Percentiles rank a stretch among this genome's conserved stretches.
These are phyloP conservation scores for Paxillus involutus DNA, from an alignment of 768 basidiomycete species.

Conservation along the genomic window DNA sequence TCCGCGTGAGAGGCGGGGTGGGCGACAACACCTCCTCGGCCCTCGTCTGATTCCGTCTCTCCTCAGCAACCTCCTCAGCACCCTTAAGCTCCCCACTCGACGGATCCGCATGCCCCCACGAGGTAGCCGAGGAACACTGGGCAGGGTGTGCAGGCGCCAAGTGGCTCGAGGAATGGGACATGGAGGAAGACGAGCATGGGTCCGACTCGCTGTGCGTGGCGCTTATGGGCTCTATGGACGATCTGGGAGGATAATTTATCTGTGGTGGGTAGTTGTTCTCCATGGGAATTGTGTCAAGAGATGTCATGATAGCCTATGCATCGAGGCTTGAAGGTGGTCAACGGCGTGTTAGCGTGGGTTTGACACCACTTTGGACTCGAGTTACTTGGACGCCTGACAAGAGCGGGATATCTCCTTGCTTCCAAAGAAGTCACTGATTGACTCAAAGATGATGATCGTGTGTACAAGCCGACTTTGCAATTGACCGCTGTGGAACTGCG, in stretches of 20 bases:
- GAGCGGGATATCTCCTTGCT: not conserved
- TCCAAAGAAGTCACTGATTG: not conserved
- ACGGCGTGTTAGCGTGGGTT: not conserved
- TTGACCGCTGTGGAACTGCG: not conserved
- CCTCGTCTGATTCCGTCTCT: not conserved
- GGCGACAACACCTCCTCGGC: slow-evolving; percentile 28
- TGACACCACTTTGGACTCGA: not conserved
- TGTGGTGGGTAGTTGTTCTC: slow-evolving; percentile 12
- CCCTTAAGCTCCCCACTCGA: not conserved
- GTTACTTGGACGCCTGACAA: not conserved
- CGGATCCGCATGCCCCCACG: slow-evolving; percentile 25
- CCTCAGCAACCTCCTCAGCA: slow-evolving; percentile 5
- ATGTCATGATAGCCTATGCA: slow-evolving; percentile 29
- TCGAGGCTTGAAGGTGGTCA: slow-evolving; percentile 4
- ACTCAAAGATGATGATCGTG: not conserved
- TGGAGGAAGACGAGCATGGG: slow-evolving; percentile 6
- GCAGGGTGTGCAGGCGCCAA: not conserved
- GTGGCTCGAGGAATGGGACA: slow-evolving; percentile 18
- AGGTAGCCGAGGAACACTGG: slow-evolving; percentile 28
- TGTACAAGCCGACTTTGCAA: not conserved
- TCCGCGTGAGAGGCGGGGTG: slow-evolving; percentile 32
- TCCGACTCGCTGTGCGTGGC: not conserved
- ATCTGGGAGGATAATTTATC: not conserved
- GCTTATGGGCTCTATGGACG: not conserved
- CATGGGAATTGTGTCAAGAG: slow-evolving; percentile 23